Base-by-base conservation (phyloP, 2,329 filamentous ascomycete species). In the Truncatella angustata region DNA sequence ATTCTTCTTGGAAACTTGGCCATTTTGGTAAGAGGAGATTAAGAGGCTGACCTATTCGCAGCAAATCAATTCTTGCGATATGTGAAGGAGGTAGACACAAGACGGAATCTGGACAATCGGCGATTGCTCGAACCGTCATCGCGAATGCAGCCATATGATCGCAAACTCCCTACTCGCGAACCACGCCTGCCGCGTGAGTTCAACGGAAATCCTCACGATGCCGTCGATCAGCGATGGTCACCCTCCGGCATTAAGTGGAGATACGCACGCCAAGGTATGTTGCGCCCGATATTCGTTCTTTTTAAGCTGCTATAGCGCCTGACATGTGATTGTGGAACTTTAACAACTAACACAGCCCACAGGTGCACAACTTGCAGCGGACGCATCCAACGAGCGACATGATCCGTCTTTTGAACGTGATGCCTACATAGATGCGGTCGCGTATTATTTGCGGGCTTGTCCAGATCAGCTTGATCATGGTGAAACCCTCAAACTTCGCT, bases 211-310 rank as follows among this genome's bases (percentile, higher is more conserved):
- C 35, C 51, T 14, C 34, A 49, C 20, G 49, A 54, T 12, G 18
- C 45, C 24, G 42, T 40, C 23, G 28, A 54, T 26, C 45, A 21
- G 5, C 21, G 45, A n/a, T 52, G 53, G 45, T 40, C 53, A 18
- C 49, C 52, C 5, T 54, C 53, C 9, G 49, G 49, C n/a, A 45
- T 54, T 44, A 52, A 49, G 49, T 54, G 53, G 53, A 52, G 49
- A 52, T 54, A 54, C 39, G 53, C 53, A 44, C 49, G 53, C 39
- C 53, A 54, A 54, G 53, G 53, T 52, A 49, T 32, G 42, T 26
- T 14, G 12, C 28, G 14, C 28, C 28, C 28, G 28, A 32, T 32
- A 32, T 9, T 14, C 7, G 14, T 26, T 11, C 23, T 14, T 39
- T 16, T 21, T 23, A 24, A 4, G n/a, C 21, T 21, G 18, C 23